These are phyloP conservation scores for Pholiota molesta DNA, from an alignment of 768 basidiomycete genomes.

Conservation along the genomic window DNA sequence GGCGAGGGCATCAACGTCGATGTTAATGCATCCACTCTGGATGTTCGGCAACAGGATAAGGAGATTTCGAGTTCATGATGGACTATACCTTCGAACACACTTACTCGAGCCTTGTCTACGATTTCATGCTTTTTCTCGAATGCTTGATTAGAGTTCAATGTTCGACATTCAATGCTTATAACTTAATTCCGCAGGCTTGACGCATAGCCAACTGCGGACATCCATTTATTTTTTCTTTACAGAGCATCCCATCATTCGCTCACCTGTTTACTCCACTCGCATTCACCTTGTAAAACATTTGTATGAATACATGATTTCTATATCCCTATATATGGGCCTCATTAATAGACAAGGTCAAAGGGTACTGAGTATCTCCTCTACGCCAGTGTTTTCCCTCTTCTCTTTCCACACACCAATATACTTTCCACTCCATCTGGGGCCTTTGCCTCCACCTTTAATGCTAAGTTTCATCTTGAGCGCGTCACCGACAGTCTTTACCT, in stretches of 20 bases:
- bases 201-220: neutral
- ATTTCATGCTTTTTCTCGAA: neutral
- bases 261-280: neutral
- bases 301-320: conserved; percentile 19
- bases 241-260: conserved; percentile 8
- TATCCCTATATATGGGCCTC: neutral
- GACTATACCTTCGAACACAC: neutral
- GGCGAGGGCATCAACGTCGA: conserved; percentile 17
- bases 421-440: conserved; percentile 77
- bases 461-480: conserved; percentile 56
- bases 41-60: neutral
- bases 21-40: neutral
- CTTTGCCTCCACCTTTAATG: conserved; percentile 82
- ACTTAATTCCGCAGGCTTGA: neutral
- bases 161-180: too few relatives aligned
- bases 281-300: conserved; percentile 20
- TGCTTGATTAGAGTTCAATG: neutral
- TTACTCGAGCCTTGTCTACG: neutral
- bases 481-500: conserved; percentile 62
- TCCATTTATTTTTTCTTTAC: conserved; percentile 4
- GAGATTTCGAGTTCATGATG: neutral
- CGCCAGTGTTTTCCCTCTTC: conserved; percentile 40
- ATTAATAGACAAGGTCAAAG: conserved; percentile 16
- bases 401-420: conserved; percentile 65
- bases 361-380: conserved; percentile 42